phyloP scores from a whole-genome alignment of 164 flowering plant species.

The grape (Vitis vinifera) region ASM3070453v1 NC_081805.1:5373001-5373500 shows the following conservation, averaged over 20 bases:
- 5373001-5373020: slow-evolving; percentile 92
- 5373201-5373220: slow-evolving; percentile 92
- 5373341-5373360: slow-evolving; percentile 63
- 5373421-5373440: slow-evolving; percentile 52
- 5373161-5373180: slow-evolving; percentile 86
- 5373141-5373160: slow-evolving; percentile 76
- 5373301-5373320: slow-evolving; percentile 83
- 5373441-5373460: slow-evolving; percentile 71
- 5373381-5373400: slow-evolving; percentile 80
- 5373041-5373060: slow-evolving; percentile 87
- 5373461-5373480: slow-evolving; percentile 85
- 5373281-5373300: slow-evolving; percentile 75
- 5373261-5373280: slow-evolving; percentile 90
- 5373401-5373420: slow-evolving; percentile 71
- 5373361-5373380: slow-evolving; percentile 74
- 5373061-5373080: slow-evolving; percentile 72
- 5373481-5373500: slow-evolving; percentile 71
- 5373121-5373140: slow-evolving; percentile 69
- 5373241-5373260: slow-evolving; percentile 94
- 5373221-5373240: slow-evolving; percentile 82
- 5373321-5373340: slow-evolving; percentile 71
- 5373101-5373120: slow-evolving; percentile 51
- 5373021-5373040: slow-evolving; percentile 87
- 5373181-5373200: slow-evolving; percentile 95
- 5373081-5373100: slow-evolving; percentile 48